Evolutionary conservation across 495 filamentous ascomycete species (phyloP), one percentile per base, ranked within the genome.

Genomic region (Hypoxylon fuscum): DNA sequence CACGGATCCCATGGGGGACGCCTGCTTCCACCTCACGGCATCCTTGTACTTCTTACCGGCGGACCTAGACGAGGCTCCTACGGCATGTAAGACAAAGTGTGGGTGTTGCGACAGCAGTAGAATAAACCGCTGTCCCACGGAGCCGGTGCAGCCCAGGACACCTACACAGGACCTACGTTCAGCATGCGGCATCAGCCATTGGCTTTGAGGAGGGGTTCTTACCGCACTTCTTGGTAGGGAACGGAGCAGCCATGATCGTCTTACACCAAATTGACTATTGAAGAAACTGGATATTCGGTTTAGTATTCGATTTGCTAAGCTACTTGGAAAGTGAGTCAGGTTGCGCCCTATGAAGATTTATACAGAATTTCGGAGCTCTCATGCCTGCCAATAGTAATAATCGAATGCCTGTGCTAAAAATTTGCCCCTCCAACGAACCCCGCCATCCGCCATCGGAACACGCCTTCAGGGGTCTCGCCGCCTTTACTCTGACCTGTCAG

Each of bases 81-180:
- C 80, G 52, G 89, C 88, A 37, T 90, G 86, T 22, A 95, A 84
- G 34, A 83, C 81, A 60, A 95, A 85, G 73, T 87, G 83, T 2
- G 91, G 90, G 73, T 96, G 92, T 31, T 88, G 82, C 35, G 89
- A 87, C 55, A 95, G 87, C 20, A 95, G 81, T 0, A 95, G 83
- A 68, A 93, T 92, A 68, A 95, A 95, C 59, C 91, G 85, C 75
- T 94, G 91, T 47, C 91, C 92, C 18, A 94, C 91, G 3, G 90
- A 92, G 60, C 91, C 91, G n/a, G 87, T 90, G 76, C 81, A 84
- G 52, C 87, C 87, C 40, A 90, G 79, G 41, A 90, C 87, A 62
- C 86, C 87, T 86, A 50, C n/a, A 41, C 0, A 25, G 0, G 5
- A 64, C 15, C 7, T 11, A 17, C 23, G 45, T 35, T 41, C 32